phyloP scores from a whole-genome alignment of 805 yeast species.

The Vanderwaltozyma verrucispora region DNA sequence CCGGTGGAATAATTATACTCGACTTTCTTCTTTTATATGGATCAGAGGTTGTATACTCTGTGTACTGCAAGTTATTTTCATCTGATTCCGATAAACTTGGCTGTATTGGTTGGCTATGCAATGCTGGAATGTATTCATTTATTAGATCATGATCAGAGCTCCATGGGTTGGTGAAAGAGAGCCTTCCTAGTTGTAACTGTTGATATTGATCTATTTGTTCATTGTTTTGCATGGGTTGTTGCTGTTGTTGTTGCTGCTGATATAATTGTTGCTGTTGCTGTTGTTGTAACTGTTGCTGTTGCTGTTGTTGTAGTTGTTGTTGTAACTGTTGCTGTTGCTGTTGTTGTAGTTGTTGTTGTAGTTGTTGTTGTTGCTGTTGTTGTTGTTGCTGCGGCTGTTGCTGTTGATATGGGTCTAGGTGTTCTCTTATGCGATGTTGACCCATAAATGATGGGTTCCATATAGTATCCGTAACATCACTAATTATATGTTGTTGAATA shows the following conservation, averaged over 20 bases:
- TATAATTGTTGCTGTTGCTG: no score
- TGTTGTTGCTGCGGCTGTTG: no score
- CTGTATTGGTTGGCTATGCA: background rate
- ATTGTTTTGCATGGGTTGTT: no score
- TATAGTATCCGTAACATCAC: background rate
- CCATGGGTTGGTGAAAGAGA: constrained; percentile 12
- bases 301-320: background rate
- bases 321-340: background rate
- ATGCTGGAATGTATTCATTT: background rate
- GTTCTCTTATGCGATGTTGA: background rate
- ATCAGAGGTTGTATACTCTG: background rate
- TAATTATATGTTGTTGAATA: no score
- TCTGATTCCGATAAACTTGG: background rate
- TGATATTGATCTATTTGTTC: background rate
- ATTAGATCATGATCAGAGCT: constrained; percentile 1
- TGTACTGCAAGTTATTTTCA: background rate
- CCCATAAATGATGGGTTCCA: background rate
- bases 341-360: background rate
- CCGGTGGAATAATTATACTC: constrained; percentile 32
- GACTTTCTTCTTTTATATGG: constrained; percentile 23
- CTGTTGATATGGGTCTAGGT: no score
- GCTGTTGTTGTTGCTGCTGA: background rate
- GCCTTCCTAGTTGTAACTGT: background rate
- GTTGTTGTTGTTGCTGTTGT: no score
- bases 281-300: no score